phyloP scores from a whole-genome alignment of 2,329 filamentous ascomycete genomes.

The Stagonosporopsis rhizophila region DNA sequence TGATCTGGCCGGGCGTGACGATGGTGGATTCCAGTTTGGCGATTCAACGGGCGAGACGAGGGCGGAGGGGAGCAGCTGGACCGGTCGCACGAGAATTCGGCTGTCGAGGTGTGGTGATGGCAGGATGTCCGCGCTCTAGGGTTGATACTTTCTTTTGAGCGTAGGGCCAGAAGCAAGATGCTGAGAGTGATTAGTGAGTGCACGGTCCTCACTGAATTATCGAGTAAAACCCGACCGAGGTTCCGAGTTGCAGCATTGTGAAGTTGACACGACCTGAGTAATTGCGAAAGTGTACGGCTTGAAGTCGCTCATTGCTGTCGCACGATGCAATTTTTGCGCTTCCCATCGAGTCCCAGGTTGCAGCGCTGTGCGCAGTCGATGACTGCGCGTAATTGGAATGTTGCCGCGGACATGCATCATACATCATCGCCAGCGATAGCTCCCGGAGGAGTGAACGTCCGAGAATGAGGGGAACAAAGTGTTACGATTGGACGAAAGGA shows the following conservation, averaged over 20 bases:
- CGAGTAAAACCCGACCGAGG: conserved; percentile 8
- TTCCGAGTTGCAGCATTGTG: conserved; percentile 4
- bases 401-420: conserved; percentile 18
- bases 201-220: conserved; percentile 8
- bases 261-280: background rate
- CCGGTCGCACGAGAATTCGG: conserved; percentile 9
- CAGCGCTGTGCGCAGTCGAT: background rate
- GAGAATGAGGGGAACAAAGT: conserved; percentile 22
- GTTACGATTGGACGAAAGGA: conserved; percentile 22
- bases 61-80: conserved; percentile 9
- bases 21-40: conserved; percentile 48
- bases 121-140: conserved; percentile 15
- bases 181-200: conserved; percentile 7
- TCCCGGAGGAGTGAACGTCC: conserved; percentile 23
- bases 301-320: background rate
- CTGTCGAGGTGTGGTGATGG: conserved; percentile 20
- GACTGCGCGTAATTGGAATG: conserved; percentile 10
- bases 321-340: background rate
- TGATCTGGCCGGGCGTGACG: conserved; percentile 47
- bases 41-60: conserved; percentile 20
- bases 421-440: conserved; percentile 25
- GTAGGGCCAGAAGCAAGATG: conserved; percentile 8
- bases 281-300: background rate
- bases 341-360: background rate
- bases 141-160: conserved; percentile 11